Base-by-base conservation (phyloP, 768 basidiomycete species). In the Tephrocybe sp. region DNA sequence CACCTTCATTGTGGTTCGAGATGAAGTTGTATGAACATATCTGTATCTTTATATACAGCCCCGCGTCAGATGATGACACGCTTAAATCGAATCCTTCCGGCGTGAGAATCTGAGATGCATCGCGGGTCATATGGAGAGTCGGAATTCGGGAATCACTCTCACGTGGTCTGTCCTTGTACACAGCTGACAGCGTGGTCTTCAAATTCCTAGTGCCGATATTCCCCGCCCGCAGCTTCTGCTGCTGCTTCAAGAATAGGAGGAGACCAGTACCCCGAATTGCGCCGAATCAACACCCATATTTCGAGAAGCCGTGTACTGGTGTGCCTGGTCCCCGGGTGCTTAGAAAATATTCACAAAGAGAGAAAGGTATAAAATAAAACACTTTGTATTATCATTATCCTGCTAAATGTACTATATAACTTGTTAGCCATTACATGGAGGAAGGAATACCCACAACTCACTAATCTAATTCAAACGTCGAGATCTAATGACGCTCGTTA, bases 1-100 rank as follows among this genome's bases (percentile, higher is more conserved):
- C 28, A 75, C 77, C 76, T 79, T 79, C 77, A 79, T 78, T 55
- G 27, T 63, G 48, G 31, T 51, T 42, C 43, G 39, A 19, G 15
- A 42, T 16, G 9, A 15, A n/a, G 34, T 44, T 46, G 43, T 38
- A 19, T n/a, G 49, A 41, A 5, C 4, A 21, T 16, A 22, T n/a
- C n/a, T n/a, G n/a, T n/a, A 24, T 27, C 21, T 46, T 51, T 51
- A 51, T 51, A 51, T 46, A 51, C n/a, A 25, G 52, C 18, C 18
- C 4, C 38, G 37, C 31, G 37, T 51, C 49, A 43, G 41, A 50
- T 50, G 42, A 19, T 18, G 32, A 36, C 21, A 41, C 9, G 6
- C 6, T 6, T 12, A 30, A 30, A 30, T 30, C 28, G 31, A 44
- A 44, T 34, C 11, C 37, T 25, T 30, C 49, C 41, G 41, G 16